A percentile compares a stretch with the other conserved stretches of the same genome.
Evolutionary conservation across 345 rosid genomes (phyloP).

Genomic region (Sisymbrium irio): DNA sequence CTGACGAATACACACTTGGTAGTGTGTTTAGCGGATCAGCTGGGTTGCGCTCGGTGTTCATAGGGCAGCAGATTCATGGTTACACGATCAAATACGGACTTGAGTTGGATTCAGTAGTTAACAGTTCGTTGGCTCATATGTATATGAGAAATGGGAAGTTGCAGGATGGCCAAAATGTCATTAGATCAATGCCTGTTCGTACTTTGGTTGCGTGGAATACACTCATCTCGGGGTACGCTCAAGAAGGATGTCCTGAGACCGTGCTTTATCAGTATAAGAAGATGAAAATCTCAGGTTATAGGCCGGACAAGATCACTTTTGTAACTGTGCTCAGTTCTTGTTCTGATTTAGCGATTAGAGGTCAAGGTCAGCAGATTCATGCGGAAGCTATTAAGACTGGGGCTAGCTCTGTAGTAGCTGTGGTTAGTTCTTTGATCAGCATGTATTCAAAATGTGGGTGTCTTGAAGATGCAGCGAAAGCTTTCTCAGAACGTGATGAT

Average conservation of each 20-base stretch:
- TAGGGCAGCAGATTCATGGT: conserved; percentile 62
- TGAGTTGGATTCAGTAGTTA: conserved; percentile 50
- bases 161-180: conserved; percentile 58
- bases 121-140: conserved; percentile 71
- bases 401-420: conserved; percentile 44
- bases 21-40: conserved; percentile 71
- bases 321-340: conserved; percentile 70
- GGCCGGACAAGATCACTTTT: conserved; percentile 63
- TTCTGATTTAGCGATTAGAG: conserved; percentile 65
- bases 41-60: conserved; percentile 41
- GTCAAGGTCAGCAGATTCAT: conserved; percentile 80
- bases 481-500: conserved; percentile 49
- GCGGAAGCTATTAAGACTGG: conserved; percentile 64
- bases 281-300: conserved; percentile 58
- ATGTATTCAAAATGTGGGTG: conserved; percentile 81
- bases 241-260: conserved; percentile 51
- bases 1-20: conserved; percentile 61
- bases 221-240: conserved; percentile 64
- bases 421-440: conserved; percentile 60
- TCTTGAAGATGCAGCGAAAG: conserved; percentile 58
- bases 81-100: conserved; percentile 50
- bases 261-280: conserved; percentile 48
- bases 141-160: conserved; percentile 63
- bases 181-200: conserved; percentile 46
- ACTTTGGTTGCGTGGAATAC: conserved; percentile 72